A percentile compares a stretch with the other conserved stretches of the same genome.
These are phyloP conservation scores for Cymbidium sinense DNA, from an alignment of 106 monocot species.

Conservation along the genomic window DNA sequence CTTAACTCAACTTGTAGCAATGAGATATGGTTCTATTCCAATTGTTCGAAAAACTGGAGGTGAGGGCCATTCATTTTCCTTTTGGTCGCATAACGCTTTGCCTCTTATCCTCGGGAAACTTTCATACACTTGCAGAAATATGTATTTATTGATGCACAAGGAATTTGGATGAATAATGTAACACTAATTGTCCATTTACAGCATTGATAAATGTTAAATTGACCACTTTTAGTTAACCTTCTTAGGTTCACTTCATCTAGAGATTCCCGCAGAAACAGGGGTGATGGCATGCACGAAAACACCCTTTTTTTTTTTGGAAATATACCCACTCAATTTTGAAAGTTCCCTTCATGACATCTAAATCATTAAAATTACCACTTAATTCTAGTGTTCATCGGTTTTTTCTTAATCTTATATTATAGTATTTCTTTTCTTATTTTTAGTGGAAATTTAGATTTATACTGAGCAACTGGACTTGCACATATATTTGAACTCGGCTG, in stretches of 20 bases:
- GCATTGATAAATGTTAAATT: background rate
- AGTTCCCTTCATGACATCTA: too few relatives aligned
- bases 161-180: background rate
- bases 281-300: background rate
- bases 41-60: constrained; percentile 98
- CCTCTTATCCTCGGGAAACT: background rate
- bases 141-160: background rate
- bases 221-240: background rate
- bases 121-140: background rate
- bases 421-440: background rate
- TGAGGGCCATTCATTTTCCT: constrained; percentile 8
- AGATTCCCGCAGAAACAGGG: background rate
- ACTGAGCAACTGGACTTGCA: background rate
- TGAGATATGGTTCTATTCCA: constrained; percentile 97
- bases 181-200: background rate
- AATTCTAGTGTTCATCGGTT: background rate
- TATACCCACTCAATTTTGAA: background rate
- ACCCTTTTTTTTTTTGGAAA: background rate
- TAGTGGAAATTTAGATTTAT: background rate
- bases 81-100: background rate
- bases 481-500: background rate
- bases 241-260: background rate
- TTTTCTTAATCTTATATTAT: background rate
- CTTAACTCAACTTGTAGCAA: constrained; percentile 85
- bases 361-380: background rate